phyloP scores from a whole-genome alignment of 805 yeast species.

The Nakazawaea holstii region DNA sequence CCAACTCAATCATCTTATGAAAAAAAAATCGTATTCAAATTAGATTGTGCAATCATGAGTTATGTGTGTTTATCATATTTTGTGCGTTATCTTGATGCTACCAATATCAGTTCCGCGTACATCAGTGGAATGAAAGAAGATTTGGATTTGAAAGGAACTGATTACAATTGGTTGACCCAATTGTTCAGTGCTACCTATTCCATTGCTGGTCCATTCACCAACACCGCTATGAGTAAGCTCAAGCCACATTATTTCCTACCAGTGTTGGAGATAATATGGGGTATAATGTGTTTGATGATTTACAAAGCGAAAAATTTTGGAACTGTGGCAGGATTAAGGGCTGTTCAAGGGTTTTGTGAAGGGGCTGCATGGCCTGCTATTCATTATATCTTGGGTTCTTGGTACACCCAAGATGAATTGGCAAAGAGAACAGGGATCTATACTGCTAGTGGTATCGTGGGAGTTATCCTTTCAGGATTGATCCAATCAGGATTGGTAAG shows the following conservation, averaged over 20 bases:
- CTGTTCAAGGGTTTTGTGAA: slow-evolving; percentile 66
- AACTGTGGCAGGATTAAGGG: slow-evolving; percentile 56
- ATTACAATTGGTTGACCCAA: slow-evolving; percentile 44
- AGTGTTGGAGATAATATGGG: slow-evolving; percentile 59
- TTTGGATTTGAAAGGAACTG: slow-evolving; percentile 55
- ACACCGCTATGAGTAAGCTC: slow-evolving; percentile 48
- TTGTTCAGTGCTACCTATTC: slow-evolving; percentile 55
- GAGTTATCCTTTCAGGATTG: slow-evolving; percentile 52
- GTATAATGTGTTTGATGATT: slow-evolving; percentile 54
- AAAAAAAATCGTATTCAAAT: slow-evolving; percentile 35
- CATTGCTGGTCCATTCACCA: slow-evolving; percentile 58
- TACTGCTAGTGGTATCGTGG: slow-evolving; percentile 59
- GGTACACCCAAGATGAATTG: slow-evolving; percentile 52
- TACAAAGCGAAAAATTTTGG: slow-evolving; percentile 43
- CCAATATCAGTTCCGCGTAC: slow-evolving; percentile 61
- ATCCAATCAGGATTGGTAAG: slow-evolving; percentile 35
- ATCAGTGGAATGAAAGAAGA: slow-evolving; percentile 58
- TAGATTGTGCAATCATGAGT: slow-evolving; percentile 50
- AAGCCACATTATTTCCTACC: slow-evolving; percentile 53
- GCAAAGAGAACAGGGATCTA: slow-evolving; percentile 58
- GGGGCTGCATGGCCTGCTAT: slow-evolving; percentile 62
- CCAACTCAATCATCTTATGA: slow-evolving; percentile 2
- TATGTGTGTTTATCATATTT: slow-evolving; percentile 59
- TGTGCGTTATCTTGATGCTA: slow-evolving; percentile 61
- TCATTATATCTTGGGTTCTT: slow-evolving; percentile 53